Base-by-base conservation (phyloP, 2,329 filamentous ascomycete genomes). In the Xylaria sp. region DNA sequence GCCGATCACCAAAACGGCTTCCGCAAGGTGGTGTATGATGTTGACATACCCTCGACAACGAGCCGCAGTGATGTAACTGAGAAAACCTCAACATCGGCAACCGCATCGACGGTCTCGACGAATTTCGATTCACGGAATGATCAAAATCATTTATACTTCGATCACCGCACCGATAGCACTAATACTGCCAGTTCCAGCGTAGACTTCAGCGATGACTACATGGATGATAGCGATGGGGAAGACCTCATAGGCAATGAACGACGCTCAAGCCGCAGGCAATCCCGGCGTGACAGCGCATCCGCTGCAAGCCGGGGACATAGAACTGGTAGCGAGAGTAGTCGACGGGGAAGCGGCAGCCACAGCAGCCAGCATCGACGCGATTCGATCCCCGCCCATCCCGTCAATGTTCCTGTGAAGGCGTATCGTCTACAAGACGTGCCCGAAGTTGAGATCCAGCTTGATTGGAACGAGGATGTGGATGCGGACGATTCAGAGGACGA, bases 141-240 rank as follows among this genome's bases (percentile, higher is more conserved):
- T 52, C 76, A 75, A 4, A 74, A 78, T 28, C 69, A 76, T 15
- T 70, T 79, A n/a, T 80, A 76, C 64, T 68, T 80, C 20, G 77
- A 80, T 43, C 72, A 74, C 13, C 78, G 74, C 1, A 64, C 73
- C 12, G 68, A 74, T 28, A 74, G 72, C 23, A 65, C 72, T 39
- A 71, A 72, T 12, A 66, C 72, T 39, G 73, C 75, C 12, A 75
- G 76, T 41, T 71, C 73, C 41, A 76, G 74, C 55, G 71, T 74
- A 10, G 80, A 82, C 48, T 68, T 81, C 60, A 79, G 79, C 64
- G 74, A 76, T 25, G 74, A 76, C 34, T 72, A 69, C 23, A 52
- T 69, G 61, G 63, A 69, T 18, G 67, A 70, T 34, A 70, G 67
- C 10, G 63, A 71, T 20, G 70, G 70, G 3, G 65, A 73, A 18